phyloP scores from a whole-genome alignment of 1,139 yeast genomes.

The Geotrichum klebahnii region DNA sequence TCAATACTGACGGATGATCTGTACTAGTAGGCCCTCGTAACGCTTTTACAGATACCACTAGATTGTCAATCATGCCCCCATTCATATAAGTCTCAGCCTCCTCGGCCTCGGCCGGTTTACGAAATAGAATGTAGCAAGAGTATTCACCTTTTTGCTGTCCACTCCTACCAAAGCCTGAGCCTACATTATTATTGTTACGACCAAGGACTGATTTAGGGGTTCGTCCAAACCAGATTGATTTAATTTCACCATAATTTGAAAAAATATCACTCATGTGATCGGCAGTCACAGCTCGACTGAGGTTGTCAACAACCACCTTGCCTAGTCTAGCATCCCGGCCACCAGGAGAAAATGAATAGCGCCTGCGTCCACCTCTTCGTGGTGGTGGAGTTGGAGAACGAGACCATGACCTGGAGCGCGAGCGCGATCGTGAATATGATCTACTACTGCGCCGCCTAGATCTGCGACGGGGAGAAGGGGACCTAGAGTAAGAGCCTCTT shows the following conservation, averaged over 20 bases:
- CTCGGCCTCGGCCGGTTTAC: conserved; percentile 28
- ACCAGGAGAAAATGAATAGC: conserved; percentile 6
- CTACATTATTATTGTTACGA: conserved; percentile 2
- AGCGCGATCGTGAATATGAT: conserved; percentile 19
- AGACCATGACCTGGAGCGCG: conserved; percentile 21
- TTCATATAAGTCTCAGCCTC: conserved; percentile 29
- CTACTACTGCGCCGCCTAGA: neutral
- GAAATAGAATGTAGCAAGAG: conserved; percentile 26
- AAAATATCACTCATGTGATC: conserved; percentile 33
- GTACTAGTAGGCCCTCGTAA: conserved; percentile 20
- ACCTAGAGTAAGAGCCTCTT: conserved; percentile 9
- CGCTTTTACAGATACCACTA: conserved; percentile 25
- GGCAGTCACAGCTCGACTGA: conserved; percentile 24
- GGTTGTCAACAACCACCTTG: conserved; percentile 28
- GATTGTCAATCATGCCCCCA: conserved; percentile 32
- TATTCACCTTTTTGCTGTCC: conserved; percentile 11
- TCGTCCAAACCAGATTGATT: conserved; percentile 25
- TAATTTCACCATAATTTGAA: conserved; percentile 30
- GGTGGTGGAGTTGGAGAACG: conserved; percentile 16
- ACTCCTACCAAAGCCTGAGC: neutral
- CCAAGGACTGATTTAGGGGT: conserved; percentile 6
- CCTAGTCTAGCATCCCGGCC: conserved; percentile 14
- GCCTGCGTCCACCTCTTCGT: conserved; percentile 5
- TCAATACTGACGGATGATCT: conserved; percentile 10
- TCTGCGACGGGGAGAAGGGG: neutral